Evolutionary conservation across 805 yeast species (phyloP), one percentile per base, ranked within the genome.

Genomic region (Tetrapisispora taiwanensis): DNA sequence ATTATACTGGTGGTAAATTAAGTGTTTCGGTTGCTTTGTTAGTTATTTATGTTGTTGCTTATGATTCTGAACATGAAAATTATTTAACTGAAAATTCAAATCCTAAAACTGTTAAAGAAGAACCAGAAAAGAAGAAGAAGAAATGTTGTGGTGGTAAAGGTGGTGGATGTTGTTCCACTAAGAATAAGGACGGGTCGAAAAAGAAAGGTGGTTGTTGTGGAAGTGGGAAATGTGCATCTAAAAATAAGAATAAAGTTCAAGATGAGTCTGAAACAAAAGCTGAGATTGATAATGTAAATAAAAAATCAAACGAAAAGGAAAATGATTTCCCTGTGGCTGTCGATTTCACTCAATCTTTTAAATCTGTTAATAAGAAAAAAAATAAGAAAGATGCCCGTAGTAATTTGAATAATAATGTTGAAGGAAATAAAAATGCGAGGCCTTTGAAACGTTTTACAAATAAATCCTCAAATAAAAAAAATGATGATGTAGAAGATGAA

Each of bases 341-440:
- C 44, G 73, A 70, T 49, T 70, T 69, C 51, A 70, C 73, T 0
- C 52, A 61, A 14, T 56, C 67, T 6, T 69, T 67, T 43, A 55
- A 60, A 35, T 39, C 47, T 26, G 44, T 46, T 20, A 40, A 45
- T 33, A 55, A 55, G 41, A 49, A 56, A 1, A 68, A 65, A 46
- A 59, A 72, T 15, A 31, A 31, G 34, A 31, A 14, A 7, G 6
- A n/a, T 44, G 57, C 63, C 5, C 69, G 76, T 9, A 72, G 70
- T 49, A 53, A 72, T 24, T 14, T n/a, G 14, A 19, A 60, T 74
- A 14, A 22, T 1, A 20, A 12, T 7, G 5, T 13, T 12, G 30
- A 6, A 2, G 19, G 27, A 13, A n/a, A 12, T 1, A 27, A 22
- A 1, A 19, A 22, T 30, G 22, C 19, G 13, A 36, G 27, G 17